Conservation (phyloP, 495 filamentous ascomycete genomes). For the Aspergillus sclerotiicarbonarius region DNA sequence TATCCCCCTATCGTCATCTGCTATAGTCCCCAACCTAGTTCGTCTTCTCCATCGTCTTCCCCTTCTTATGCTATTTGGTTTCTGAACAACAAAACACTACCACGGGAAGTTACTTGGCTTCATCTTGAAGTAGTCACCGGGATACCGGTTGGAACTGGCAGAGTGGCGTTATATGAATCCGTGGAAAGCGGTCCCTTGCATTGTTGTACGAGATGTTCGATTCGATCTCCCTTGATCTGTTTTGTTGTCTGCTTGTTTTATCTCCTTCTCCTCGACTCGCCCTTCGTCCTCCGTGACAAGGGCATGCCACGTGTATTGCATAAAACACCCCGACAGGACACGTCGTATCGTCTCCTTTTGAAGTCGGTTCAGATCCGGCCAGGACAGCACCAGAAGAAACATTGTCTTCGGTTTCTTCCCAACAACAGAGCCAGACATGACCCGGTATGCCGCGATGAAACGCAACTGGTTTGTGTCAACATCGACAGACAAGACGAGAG, state of each 20-base stretch:
- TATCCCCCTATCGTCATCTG: conserved; percentile 16
- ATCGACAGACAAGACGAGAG: background rate
- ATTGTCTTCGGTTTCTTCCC: background rate
- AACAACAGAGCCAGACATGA: background rate
- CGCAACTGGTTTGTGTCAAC: background rate
- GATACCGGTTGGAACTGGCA: conserved; percentile 32
- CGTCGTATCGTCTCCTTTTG: background rate
- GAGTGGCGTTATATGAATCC: conserved; percentile 27
- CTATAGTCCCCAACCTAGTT: conserved; percentile 15
- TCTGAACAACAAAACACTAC: conserved; percentile 2
- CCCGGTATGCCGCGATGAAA: background rate
- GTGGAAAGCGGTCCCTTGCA: conserved; percentile 25
- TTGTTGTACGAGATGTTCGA: conserved; percentile 30
- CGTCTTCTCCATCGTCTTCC: conserved; percentile 15
- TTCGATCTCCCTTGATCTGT: conserved; percentile 9
- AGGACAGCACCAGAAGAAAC: background rate
- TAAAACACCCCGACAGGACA: background rate
- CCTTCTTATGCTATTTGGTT: conserved; percentile 1
- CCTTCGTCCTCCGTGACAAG: background rate
- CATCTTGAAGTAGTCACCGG: conserved; percentile 39
- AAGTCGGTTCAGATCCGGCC: background rate
- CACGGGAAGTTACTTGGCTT: conserved; percentile 17
- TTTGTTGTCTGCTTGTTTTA: conserved; percentile 7
- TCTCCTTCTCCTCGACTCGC: conserved; percentile 2
- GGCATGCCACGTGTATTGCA: conserved; percentile 11